Conservation (phyloP, 2,329 filamentous ascomycete species). For the Cytospora piceicola region DNA sequence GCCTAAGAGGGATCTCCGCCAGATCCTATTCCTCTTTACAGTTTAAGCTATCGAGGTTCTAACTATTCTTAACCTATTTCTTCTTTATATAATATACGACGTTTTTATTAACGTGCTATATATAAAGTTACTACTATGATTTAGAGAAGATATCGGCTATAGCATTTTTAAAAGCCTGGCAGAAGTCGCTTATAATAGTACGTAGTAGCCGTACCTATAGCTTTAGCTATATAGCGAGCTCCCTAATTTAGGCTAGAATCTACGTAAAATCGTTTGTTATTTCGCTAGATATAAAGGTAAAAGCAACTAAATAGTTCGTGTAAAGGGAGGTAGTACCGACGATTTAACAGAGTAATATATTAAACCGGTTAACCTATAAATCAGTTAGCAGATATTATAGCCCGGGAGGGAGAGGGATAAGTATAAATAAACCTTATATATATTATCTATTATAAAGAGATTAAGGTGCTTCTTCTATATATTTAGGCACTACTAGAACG, state of each 20-base stretch:
- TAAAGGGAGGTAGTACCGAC: not conserved
- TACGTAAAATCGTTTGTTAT: not conserved
- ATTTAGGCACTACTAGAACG: not conserved
- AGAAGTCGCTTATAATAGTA: conserved; percentile 5
- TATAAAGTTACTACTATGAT: conserved; percentile 1
- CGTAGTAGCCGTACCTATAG: not conserved
- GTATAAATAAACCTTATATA: not conserved
- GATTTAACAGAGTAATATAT: conserved; percentile 4
- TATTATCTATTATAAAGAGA: conserved; percentile 3
- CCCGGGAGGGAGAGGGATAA: not conserved
- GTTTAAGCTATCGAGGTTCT: not conserved
- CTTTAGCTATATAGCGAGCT: not conserved
- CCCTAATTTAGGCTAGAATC: not conserved
- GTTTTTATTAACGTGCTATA: conserved; percentile 10
- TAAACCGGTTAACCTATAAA: conserved; percentile 8
- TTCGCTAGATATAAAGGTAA: not conserved
- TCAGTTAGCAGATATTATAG: not conserved
- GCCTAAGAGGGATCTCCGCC: not conserved
- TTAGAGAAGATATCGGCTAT: not conserved
- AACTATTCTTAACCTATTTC: too few species aligned
- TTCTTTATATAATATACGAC: conserved; percentile 1
- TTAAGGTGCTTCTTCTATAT: conserved; percentile 5
- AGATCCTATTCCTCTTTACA: not conserved
- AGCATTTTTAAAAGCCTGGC: not conserved
- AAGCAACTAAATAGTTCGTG: conserved; percentile 3